phyloP scores from a whole-genome alignment of 352 stramenopile genomes.

The Phytophthora europaea region DNA sequence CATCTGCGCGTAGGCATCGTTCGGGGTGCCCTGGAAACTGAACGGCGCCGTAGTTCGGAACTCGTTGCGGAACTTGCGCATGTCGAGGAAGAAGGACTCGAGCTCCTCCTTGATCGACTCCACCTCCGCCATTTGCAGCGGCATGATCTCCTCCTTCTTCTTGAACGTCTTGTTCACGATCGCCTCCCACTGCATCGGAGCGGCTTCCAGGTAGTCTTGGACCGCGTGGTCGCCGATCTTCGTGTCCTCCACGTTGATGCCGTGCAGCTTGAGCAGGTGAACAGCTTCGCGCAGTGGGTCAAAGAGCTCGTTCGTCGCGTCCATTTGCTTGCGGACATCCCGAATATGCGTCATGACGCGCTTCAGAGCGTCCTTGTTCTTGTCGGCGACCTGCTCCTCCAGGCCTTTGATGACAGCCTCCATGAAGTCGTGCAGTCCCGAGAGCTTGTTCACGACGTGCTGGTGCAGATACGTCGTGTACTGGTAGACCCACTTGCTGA shows the following conservation, averaged over 20 bases:
- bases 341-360: conserved; percentile 97
- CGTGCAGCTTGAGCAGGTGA: conserved; percentile 95
- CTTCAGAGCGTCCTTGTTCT: conserved; percentile 97
- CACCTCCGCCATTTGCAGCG: conserved; percentile 96
- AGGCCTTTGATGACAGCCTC: conserved; percentile 92
- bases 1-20: conserved; percentile 90
- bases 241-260: conserved; percentile 92
- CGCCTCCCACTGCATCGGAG: conserved; percentile 96
- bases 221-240: conserved; percentile 86
- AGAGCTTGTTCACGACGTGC: conserved; percentile 92
- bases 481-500: conserved; percentile 97
- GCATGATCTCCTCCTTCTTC: conserved; percentile 99
- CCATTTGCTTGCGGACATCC: conserved; percentile 95
- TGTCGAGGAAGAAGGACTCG: conserved; percentile 95
- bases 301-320: conserved; percentile 95
- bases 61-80: conserved; percentile 96
- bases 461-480: conserved; percentile 96
- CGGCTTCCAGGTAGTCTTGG: conserved; percentile 95
- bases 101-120: conserved; percentile 95
- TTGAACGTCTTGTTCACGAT: conserved; percentile 99
- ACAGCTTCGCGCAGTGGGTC: conserved; percentile 95
- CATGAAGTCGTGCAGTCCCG: conserved; percentile 94
- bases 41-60: conserved; percentile 96
- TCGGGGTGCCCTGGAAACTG: conserved; percentile 85
- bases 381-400: conserved; percentile 91